phyloP scores from a whole-genome alignment of 495 filamentous ascomycete genomes.

The Penicillium coprophilum region DNA sequence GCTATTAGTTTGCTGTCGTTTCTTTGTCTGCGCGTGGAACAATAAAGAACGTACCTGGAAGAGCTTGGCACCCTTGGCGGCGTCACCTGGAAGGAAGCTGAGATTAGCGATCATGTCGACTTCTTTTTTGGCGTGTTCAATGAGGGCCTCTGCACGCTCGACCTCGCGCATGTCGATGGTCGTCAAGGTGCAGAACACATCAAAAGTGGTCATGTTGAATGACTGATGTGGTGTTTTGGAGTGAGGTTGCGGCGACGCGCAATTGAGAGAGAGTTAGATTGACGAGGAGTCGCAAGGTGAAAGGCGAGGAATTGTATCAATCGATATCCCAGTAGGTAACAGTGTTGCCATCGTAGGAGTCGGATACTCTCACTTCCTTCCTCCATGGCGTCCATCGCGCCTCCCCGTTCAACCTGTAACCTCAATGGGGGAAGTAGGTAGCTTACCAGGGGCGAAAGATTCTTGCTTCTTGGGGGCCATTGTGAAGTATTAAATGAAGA shows the following conservation, averaged over 20 bases:
- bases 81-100: constrained; percentile 64
- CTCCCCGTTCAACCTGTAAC: not conserved
- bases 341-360: not conserved
- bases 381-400: constrained; percentile 3
- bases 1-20: constrained; percentile 18
- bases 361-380: constrained; percentile 1
- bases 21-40: not conserved
- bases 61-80: constrained; percentile 96
- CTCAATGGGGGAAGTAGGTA: constrained; percentile 12
- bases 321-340: too few relatives aligned
- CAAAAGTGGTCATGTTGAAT: constrained; percentile 33
- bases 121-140: constrained; percentile 15
- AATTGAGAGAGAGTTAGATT: not conserved
- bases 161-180: constrained; percentile 32
- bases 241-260: not conserved
- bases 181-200: constrained; percentile 28
- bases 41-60: constrained; percentile 67
- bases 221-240: not conserved
- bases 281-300: not conserved
- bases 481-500: constrained; percentile 35
- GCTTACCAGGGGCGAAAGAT: constrained; percentile 48
- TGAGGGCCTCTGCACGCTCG: constrained; percentile 9
- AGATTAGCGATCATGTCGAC: constrained; percentile 29
- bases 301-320: not conserved
- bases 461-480: constrained; percentile 44